A percentile compares a stretch with the other conserved stretches of the same genome.
These are phyloP conservation scores for Colletotrichum sp. DNA, from an alignment of 2,329 filamentous ascomycete species.

Conservation along the genomic window DNA sequence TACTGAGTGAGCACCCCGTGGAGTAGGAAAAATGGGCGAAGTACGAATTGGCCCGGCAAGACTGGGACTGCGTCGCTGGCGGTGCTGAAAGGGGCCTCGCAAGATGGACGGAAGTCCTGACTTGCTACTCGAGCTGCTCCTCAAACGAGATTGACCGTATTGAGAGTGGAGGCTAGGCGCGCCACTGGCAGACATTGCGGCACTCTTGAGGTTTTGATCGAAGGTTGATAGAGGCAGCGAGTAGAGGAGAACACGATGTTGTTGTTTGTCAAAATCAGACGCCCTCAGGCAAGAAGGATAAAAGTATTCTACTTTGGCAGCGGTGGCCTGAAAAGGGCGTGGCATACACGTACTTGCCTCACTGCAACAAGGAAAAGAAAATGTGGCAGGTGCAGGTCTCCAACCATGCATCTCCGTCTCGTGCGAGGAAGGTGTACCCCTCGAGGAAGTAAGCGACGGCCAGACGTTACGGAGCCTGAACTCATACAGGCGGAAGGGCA, in stretches of 20 bases:
- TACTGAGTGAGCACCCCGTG: background rate
- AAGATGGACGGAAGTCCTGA: background rate
- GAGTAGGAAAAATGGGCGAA: conserved; percentile 1
- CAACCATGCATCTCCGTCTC: background rate
- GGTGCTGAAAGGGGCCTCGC: background rate
- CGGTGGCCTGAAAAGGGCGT: background rate
- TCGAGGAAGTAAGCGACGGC: background rate
- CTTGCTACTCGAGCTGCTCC: background rate
- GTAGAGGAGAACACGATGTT: background rate
- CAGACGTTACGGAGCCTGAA: background rate
- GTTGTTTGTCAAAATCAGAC: background rate
- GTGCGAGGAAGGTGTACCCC: background rate
- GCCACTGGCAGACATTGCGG: background rate
- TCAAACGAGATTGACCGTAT: background rate
- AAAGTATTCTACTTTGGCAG: background rate
- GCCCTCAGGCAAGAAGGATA: background rate
- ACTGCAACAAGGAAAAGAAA: background rate
- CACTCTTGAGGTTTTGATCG: background rate
- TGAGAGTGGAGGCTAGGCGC: background rate
- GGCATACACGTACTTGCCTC: background rate
- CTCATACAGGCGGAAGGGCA: background rate
- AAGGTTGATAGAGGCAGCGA: background rate
- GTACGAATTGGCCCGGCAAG: background rate
- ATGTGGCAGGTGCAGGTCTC: background rate
- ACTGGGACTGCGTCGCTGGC: background rate